Conservation (phyloP, 2,329 filamentous ascomycete species). For the Pestalotiopsis sp. region DNA sequence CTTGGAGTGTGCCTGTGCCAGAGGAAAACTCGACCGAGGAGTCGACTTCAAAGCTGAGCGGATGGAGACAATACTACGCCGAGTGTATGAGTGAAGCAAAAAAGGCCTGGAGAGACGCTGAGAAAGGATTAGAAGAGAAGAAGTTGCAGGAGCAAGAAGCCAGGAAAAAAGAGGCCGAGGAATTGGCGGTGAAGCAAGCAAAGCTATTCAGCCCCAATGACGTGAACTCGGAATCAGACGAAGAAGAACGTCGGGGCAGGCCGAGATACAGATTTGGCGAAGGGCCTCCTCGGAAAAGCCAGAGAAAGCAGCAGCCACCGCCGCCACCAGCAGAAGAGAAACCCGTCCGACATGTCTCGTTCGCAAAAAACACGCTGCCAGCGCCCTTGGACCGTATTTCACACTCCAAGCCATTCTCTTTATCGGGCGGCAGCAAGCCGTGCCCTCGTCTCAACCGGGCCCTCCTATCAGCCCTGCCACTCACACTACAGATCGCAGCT, state of each 20-base stretch:
- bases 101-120: neutral
- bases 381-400: neutral
- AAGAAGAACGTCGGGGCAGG: neutral
- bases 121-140: neutral
- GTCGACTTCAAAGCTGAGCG: conserved; percentile 23
- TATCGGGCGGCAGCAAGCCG: neutral
- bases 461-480: conserved; percentile 24
- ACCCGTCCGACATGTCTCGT: neutral
- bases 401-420: neutral
- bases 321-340: neutral
- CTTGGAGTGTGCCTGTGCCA: conserved; percentile 5
- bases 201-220: neutral
- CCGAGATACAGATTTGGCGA: neutral
- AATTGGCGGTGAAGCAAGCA: neutral
- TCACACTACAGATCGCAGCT: conserved; percentile 23
- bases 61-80: conserved; percentile 22
- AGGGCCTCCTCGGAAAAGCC: neutral
- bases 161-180: neutral
- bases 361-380: neutral
- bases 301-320: neutral
- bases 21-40: neutral
- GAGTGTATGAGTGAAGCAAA: conserved; percentile 17
- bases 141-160: neutral
- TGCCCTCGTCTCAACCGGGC: conserved; percentile 16
- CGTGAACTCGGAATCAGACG: too few relatives aligned